phyloP scores from a whole-genome alignment of 495 filamentous ascomycete genomes.

The Aspergillus bridgeri region DNA sequence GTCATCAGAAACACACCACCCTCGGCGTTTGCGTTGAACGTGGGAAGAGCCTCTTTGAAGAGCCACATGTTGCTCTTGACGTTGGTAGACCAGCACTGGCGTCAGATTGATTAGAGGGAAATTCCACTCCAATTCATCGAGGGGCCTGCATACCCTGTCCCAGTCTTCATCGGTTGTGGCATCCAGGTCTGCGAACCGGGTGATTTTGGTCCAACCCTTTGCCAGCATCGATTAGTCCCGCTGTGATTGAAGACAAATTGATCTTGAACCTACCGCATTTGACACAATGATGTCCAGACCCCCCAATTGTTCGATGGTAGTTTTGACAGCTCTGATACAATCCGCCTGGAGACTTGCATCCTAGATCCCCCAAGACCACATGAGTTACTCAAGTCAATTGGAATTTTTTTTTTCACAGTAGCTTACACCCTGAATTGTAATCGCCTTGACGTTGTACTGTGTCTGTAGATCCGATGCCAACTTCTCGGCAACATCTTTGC shows the following conservation, averaged over 20 bases:
- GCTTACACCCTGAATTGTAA: constrained; percentile 58
- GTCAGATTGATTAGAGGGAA: constrained; percentile 3
- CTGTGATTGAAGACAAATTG: not conserved
- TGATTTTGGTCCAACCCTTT: constrained; percentile 67
- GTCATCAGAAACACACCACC: constrained; percentile 69
- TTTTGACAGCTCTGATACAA: constrained; percentile 50
- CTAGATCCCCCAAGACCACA: constrained; percentile 23
- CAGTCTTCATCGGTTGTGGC: constrained; percentile 63
- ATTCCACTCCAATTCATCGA: not conserved
- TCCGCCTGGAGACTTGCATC: constrained; percentile 57
- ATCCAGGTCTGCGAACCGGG: constrained; percentile 59
- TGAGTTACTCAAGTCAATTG: not conserved
- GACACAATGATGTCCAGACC: constrained; percentile 68
- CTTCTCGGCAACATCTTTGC: constrained; percentile 49
- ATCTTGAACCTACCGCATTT: constrained; percentile 57
- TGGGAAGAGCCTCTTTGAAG: constrained; percentile 58
- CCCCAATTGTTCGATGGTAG: constrained; percentile 56
- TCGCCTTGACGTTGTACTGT: constrained; percentile 52
- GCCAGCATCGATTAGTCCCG: not conserved
- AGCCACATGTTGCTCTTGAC: constrained; percentile 64
- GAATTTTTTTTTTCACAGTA: not conserved
- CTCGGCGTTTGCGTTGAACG: constrained; percentile 64
- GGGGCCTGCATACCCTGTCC: constrained; percentile 53
- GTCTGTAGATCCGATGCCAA: constrained; percentile 49
- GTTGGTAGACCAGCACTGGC: constrained; percentile 63